Conservation (phyloP, 176 grass and related monocot genomes). For the Leersia perrieri region DNA sequence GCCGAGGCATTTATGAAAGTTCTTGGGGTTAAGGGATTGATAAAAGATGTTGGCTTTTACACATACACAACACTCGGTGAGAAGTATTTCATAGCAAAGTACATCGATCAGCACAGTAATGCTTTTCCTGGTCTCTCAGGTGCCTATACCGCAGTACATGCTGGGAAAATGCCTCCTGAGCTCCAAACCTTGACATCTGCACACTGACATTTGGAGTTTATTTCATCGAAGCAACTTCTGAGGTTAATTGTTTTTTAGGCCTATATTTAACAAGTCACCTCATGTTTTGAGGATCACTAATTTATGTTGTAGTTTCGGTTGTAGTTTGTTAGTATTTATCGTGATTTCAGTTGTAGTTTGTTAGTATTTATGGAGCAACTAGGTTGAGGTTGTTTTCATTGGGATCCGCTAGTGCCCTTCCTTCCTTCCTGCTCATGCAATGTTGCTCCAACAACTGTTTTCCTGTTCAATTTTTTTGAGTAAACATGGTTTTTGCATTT, state of each 20-base stretch:
- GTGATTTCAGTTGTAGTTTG: too few species aligned
- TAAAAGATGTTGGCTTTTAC: neutral
- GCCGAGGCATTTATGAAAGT: neutral
- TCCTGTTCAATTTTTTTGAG: neutral
- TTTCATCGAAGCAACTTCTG: too few species aligned
- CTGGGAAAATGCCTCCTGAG: neutral
- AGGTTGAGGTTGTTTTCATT: neutral
- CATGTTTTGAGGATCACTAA: too few species aligned
- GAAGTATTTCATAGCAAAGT: neutral
- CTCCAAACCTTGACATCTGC: too few species aligned
- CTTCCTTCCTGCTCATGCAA: neutral
- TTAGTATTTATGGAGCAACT: neutral
- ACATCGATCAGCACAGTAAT: conserved; percentile 5
- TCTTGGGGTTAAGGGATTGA: neutral
- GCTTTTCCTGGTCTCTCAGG: conserved; percentile 27
- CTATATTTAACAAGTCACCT: neutral
- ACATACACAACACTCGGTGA: neutral
- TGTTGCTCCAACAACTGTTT: neutral
- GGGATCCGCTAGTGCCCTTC: neutral
- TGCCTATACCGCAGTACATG: conserved; percentile 22
- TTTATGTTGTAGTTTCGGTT: neutral
- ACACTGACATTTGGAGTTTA: too few species aligned
- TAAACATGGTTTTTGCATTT: too few species aligned
- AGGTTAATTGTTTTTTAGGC: too few species aligned
- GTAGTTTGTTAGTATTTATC: too few species aligned